These are phyloP conservation scores for Rheum nobile DNA, from an alignment of 148 eudicot genomes.

Conservation along the genomic window DNA sequence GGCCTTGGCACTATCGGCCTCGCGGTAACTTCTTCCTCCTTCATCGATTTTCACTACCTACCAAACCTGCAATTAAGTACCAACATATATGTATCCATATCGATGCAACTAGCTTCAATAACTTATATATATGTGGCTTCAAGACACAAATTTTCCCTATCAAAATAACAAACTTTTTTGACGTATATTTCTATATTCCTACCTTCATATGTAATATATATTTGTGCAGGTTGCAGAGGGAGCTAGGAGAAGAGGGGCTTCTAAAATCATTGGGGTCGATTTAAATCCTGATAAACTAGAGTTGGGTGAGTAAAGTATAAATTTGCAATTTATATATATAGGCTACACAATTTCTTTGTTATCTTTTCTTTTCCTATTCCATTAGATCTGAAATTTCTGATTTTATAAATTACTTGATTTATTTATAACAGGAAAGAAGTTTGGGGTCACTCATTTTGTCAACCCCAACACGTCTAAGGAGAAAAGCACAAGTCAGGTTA, in stretches of 20 bases:
- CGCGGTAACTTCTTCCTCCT: slow-evolving; percentile 28
- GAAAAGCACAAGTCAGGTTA: slow-evolving; percentile 36
- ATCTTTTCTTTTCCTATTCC: too few species aligned
- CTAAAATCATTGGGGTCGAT: slow-evolving; percentile 62
- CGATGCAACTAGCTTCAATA: neutral
- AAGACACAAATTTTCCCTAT: too few species aligned
- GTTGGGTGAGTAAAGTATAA: slow-evolving; percentile 20
- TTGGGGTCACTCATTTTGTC: slow-evolving; percentile 53
- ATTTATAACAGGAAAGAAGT: slow-evolving; percentile 31
- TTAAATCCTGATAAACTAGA: slow-evolving; percentile 46
- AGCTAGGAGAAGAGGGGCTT: slow-evolving; percentile 45
- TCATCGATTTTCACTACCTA: too few species aligned
- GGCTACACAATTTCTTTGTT: too few species aligned
- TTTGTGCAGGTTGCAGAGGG: slow-evolving; percentile 52
- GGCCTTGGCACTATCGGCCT: slow-evolving; percentile 75
- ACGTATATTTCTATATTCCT: neutral
- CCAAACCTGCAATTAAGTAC: too few species aligned
- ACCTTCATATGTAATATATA: neutral
- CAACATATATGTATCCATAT: neutral
- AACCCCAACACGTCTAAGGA: slow-evolving; percentile 29
- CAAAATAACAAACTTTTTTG: too few species aligned
- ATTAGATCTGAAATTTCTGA: neutral
- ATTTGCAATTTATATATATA: too few species aligned
- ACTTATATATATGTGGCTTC: neutral
- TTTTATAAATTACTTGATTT: neutral